Evolutionary conservation across 2,329 filamentous ascomycete genomes (phyloP).

Genomic region (Nemania bipapillata): DNA sequence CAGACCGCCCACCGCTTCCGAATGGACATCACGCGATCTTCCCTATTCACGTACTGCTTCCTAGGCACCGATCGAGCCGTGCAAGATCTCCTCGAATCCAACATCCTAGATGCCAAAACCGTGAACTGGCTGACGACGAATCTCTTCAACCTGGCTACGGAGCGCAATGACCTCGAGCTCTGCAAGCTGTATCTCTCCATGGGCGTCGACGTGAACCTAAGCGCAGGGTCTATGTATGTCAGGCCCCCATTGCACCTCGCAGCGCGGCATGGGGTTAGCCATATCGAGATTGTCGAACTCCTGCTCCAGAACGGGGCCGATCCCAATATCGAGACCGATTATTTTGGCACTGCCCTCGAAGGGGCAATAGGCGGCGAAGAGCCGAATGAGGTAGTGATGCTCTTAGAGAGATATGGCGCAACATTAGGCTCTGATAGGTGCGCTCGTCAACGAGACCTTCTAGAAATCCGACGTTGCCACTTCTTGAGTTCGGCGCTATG

Average conservation of each 20-base stretch:
- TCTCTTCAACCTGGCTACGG: constrained; percentile 15
- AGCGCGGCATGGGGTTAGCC: neutral
- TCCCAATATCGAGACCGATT: constrained; percentile 15
- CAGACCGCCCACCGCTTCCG: neutral
- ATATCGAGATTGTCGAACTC: constrained; percentile 7
- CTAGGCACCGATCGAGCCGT: constrained; percentile 2
- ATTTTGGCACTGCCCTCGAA: constrained; percentile 17
- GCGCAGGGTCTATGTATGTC: constrained; percentile 2
- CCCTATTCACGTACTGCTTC: constrained; percentile 12
- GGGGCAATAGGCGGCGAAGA: constrained; percentile 1
- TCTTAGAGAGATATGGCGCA: constrained; percentile 1
- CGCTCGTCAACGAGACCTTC: constrained; percentile 6
- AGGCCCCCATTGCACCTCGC: constrained; percentile 11
- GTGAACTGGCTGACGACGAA: constrained; percentile 9
- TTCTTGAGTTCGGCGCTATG: neutral
- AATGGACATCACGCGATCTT: constrained; percentile 12
- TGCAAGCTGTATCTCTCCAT: constrained; percentile 11
- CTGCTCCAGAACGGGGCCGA: constrained; percentile 13
- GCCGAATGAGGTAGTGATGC: neutral
- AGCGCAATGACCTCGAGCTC: constrained; percentile 10
- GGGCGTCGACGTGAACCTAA: constrained; percentile 6
- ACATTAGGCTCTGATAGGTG: constrained; percentile 1
- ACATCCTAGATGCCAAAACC: constrained; percentile 4
- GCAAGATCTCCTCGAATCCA: constrained; percentile 5
- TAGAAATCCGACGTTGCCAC: neutral